Percentiles rank a stretch among this genome's conserved stretches.
Evolutionary conservation across 2,329 filamentous ascomycete species (phyloP).

Genomic region (Pleoardoris graminearum): DNA sequence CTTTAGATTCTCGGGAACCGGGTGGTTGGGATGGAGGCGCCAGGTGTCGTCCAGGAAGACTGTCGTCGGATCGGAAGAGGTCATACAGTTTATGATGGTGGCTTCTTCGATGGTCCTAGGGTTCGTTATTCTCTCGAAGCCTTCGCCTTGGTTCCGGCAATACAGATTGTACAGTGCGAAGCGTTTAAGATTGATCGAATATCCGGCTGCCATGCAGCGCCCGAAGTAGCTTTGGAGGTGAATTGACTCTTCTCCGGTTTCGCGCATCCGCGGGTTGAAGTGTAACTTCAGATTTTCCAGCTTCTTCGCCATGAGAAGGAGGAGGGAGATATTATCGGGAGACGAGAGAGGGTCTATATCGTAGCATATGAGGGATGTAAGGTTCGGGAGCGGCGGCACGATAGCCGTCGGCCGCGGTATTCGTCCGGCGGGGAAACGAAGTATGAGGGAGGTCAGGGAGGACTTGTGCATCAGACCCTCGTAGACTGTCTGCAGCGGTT

Average conservation of each 20-base stretch:
- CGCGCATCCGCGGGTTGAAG: constrained; percentile 65
- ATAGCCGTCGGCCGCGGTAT: constrained; percentile 60
- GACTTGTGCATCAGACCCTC: constrained; percentile 56
- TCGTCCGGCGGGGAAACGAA: constrained; percentile 60
- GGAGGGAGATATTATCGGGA: constrained; percentile 63
- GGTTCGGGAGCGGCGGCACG: constrained; percentile 60
- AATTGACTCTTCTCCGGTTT: constrained; percentile 60
- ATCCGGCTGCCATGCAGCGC: constrained; percentile 54
- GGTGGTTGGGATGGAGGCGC: constrained; percentile 39
- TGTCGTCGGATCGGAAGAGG: constrained; percentile 50
- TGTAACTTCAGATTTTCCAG: constrained; percentile 61
- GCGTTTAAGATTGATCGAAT: constrained; percentile 54
- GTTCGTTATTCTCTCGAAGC: constrained; percentile 53
- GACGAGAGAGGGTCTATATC: constrained; percentile 68
- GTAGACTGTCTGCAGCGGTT: constrained; percentile 63
- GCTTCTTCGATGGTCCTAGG: constrained; percentile 50
- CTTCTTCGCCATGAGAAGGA: constrained; percentile 58
- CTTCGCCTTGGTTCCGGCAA: constrained; percentile 53
- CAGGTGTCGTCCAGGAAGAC: constrained; percentile 62
- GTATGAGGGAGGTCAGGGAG: constrained; percentile 57
- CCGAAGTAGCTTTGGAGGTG: constrained; percentile 60
- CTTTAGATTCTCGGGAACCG: constrained; percentile 48
- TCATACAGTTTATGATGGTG: constrained; percentile 59
- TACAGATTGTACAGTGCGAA: constrained; percentile 63
- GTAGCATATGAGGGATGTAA: constrained; percentile 58